A percentile compares a stretch with the other conserved stretches of the same genome.
phyloP scores from a whole-genome alignment of 2,329 filamentous ascomycete genomes.

The Aspergillus carbonarius region DNA sequence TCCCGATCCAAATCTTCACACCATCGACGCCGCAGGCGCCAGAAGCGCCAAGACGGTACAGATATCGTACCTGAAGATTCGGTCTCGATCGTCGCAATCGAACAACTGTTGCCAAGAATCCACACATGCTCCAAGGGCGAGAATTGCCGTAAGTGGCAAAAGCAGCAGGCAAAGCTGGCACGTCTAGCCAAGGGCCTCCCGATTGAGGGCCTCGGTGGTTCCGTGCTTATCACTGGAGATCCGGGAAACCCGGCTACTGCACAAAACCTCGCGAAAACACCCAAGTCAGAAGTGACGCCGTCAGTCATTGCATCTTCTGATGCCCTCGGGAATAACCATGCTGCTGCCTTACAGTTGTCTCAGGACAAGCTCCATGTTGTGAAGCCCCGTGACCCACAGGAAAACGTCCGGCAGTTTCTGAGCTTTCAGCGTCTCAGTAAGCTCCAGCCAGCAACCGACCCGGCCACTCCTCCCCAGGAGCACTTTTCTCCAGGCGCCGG shows the following conservation, averaged over 20 bases:
- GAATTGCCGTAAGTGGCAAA: conserved; percentile 77
- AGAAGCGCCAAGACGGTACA: conserved; percentile 21
- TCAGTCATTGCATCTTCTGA: conserved; percentile 92
- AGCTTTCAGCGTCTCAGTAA: conserved; percentile 67
- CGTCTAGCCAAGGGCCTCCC: conserved; percentile 75
- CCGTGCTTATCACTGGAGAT: conserved; percentile 74
- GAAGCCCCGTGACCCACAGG: conserved; percentile 75
- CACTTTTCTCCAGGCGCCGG: conserved; percentile 3
- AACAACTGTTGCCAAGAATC: conserved; percentile 80
- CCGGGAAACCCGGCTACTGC: conserved; percentile 72
- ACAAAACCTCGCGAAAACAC: conserved; percentile 56
- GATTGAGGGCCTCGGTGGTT: conserved; percentile 65
- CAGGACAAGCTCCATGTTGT: conserved; percentile 70
- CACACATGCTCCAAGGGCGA: conserved; percentile 86
- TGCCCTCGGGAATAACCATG: conserved; percentile 69
- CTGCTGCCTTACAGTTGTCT: conserved; percentile 67
- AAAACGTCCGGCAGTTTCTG: conserved; percentile 90
- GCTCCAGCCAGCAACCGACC: conserved; percentile 21
- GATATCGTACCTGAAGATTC: conserved; percentile 66
- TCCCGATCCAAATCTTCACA: conserved; percentile 4
- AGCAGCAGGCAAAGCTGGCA: conserved; percentile 74
- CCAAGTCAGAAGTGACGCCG: conserved; percentile 71
- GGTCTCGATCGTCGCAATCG: conserved; percentile 87
- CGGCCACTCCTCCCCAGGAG: conserved; percentile 12
- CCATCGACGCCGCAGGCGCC: conserved; percentile 15